These are phyloP conservation scores for Tylopilus cervinicoccineus DNA, from an alignment of 768 basidiomycete genomes.

Conservation along the genomic window DNA sequence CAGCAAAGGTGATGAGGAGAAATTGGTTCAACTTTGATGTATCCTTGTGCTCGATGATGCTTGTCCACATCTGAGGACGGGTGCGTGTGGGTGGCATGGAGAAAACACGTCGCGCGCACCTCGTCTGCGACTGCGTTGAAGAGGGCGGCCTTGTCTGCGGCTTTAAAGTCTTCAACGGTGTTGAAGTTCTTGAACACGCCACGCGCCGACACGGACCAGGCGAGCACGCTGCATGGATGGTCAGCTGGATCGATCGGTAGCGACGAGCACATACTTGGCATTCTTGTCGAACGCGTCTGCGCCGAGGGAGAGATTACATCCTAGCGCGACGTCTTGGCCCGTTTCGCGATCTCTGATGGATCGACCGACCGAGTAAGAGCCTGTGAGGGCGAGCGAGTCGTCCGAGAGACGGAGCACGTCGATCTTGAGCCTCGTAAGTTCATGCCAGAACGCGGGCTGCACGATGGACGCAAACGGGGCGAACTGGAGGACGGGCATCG, in stretches of 20 bases:
- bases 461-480: constrained; percentile 83
- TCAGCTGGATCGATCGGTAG: constrained; percentile 5
- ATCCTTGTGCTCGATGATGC: constrained; percentile 49
- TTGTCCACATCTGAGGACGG: constrained; percentile 65
- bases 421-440: constrained; percentile 84
- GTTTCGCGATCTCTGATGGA: constrained; percentile 74
- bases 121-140: constrained; percentile 71
- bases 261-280: constrained; percentile 38
- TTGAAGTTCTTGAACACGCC: constrained; percentile 93
- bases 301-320: constrained; percentile 61
- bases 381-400: constrained; percentile 57
- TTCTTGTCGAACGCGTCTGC: constrained; percentile 57
- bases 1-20: constrained; percentile 89
- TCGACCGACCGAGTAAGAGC: constrained; percentile 67
- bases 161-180: constrained; percentile 94
- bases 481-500: constrained; percentile 75
- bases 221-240: constrained; percentile 34
- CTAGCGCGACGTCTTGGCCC: constrained; percentile 67
- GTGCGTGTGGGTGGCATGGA: neutral
- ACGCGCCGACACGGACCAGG: constrained; percentile 46
- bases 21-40: constrained; percentile 66
- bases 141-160: constrained; percentile 81
- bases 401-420: constrained; percentile 85
- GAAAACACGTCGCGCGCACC: constrained; percentile 35
- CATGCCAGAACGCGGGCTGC: constrained; percentile 91